Conservation (phyloP, 2,329 filamentous ascomycete species). For the Phaeosphaeriaceae sp. region DNA sequence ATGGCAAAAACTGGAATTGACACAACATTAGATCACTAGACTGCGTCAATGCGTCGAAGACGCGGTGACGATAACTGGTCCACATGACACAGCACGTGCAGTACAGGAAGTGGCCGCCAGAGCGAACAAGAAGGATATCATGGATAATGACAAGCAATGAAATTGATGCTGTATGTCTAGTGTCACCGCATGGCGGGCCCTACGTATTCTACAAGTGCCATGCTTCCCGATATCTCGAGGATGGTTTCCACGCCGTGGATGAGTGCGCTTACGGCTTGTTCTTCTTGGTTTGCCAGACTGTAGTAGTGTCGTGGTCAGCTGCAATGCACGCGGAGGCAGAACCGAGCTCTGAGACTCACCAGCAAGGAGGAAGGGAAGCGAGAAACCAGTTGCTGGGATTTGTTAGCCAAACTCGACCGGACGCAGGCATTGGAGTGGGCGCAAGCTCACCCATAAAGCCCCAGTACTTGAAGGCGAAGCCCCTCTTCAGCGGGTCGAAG, state of each 20-base stretch:
- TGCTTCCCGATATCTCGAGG: slow-evolving; percentile 22
- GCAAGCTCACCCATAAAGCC: slow-evolving; percentile 70
- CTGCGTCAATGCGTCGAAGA: background rate
- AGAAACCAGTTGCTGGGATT: slow-evolving; percentile 62
- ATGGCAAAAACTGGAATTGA: background rate
- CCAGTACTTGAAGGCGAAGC: slow-evolving; percentile 86
- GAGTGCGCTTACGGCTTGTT: slow-evolving; percentile 51
- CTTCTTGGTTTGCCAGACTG: slow-evolving; percentile 74
- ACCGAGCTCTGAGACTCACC: slow-evolving; percentile 55
- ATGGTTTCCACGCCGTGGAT: slow-evolving; percentile 16
- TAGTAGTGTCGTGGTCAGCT: slow-evolving; percentile 27
- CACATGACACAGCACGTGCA: background rate
- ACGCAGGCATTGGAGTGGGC: slow-evolving; percentile 5
- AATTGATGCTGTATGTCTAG: slow-evolving; percentile 46
- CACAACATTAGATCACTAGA: background rate
- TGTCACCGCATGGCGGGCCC: slow-evolving; percentile 38
- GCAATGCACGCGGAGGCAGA: background rate
- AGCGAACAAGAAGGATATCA: background rate
- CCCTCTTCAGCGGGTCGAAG: slow-evolving; percentile 92
- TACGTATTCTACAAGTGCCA: slow-evolving; percentile 42
- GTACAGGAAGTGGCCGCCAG: background rate
- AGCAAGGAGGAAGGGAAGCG: slow-evolving; percentile 67
- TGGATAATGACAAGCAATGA: slow-evolving; percentile 37
- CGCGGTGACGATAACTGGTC: background rate
- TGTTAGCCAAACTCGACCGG: slow-evolving; percentile 45